Evolutionary conservation across 352 stramenopile genomes (phyloP).

Genomic region (Blastocystis sp.): DNA sequence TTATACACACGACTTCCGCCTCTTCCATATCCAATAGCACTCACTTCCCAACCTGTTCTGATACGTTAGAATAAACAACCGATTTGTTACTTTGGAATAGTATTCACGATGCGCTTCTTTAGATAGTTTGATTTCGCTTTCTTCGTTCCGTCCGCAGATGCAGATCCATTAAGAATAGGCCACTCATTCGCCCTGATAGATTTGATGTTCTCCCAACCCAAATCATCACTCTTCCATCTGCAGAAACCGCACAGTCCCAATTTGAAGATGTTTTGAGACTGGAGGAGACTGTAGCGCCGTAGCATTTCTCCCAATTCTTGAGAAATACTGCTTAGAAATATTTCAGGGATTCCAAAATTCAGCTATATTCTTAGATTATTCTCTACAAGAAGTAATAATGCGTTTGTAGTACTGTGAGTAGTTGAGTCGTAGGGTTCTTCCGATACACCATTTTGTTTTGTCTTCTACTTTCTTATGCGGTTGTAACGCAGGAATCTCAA

Average conservation of each 20-base stretch:
- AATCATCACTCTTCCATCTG: background rate
- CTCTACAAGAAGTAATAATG: background rate
- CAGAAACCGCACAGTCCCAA: background rate
- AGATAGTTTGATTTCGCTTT: constrained; percentile 15
- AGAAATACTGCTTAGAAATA: background rate
- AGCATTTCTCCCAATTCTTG: background rate
- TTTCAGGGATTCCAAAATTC: background rate
- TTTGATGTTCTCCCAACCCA: background rate
- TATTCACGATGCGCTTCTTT: constrained; percentile 56
- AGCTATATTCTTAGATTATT: background rate
- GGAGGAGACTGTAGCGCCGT: background rate
- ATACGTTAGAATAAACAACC: background rate
- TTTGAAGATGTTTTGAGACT: too few relatives aligned
- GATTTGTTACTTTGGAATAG: background rate
- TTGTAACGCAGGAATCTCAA: background rate
- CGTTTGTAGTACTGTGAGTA: background rate
- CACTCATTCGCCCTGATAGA: constrained; percentile 15
- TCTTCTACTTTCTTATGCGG: background rate
- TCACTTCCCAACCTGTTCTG: constrained; percentile 47
- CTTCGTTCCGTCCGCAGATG: background rate
- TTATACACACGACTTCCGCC: constrained; percentile 35
- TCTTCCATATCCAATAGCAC: constrained; percentile 17
- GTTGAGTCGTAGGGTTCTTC: background rate
- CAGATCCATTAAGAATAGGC: constrained; percentile 29
- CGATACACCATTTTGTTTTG: background rate